Percentiles rank a stretch among this genome's conserved stretches.
Conservation (phyloP, 2,329 filamentous ascomycete genomes). For the Cryphonectria parasitica region DNA sequence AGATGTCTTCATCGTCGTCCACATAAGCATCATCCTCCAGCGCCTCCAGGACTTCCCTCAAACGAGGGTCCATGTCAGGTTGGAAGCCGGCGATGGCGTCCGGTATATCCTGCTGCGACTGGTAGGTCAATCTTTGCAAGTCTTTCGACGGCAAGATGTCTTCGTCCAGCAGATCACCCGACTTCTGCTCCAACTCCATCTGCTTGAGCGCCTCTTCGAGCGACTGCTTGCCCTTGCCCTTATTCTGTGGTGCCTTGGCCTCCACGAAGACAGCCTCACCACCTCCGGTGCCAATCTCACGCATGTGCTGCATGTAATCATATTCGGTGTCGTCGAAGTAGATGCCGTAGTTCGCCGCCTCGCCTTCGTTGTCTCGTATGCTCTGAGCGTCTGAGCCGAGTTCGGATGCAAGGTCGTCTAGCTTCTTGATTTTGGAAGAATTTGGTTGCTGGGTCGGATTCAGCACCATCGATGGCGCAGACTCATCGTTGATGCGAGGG, state of each 20-base stretch:
- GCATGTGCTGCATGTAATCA: conserved; percentile 99
- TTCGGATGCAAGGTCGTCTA: conserved; percentile 76
- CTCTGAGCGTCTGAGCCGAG: conserved; percentile 68
- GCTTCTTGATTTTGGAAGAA: conserved; percentile 61
- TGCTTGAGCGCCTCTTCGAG: conserved; percentile 81
- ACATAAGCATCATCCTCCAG: conserved; percentile 96
- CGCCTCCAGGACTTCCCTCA: conserved; percentile 90
- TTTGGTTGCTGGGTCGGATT: conserved; percentile 64
- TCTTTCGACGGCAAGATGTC: conserved; percentile 81
- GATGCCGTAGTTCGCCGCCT: conserved; percentile 91
- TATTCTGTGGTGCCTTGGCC: conserved; percentile 61
- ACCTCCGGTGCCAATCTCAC: conserved; percentile 76
- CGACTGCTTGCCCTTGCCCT: conserved; percentile 73
- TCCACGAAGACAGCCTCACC: conserved; percentile 86
- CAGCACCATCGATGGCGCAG: conserved; percentile 88
- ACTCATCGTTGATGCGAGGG: conserved; percentile 90
- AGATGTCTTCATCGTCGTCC: conserved; percentile 83
- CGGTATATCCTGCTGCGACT: conserved; percentile 90
- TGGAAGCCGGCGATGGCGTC: conserved; percentile 93
- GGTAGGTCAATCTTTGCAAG: conserved; percentile 73
- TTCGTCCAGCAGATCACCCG: conserved; percentile 67
- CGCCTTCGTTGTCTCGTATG: conserved; percentile 88
- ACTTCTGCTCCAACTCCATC: conserved; percentile 58
- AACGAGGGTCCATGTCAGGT: conserved; percentile 93
- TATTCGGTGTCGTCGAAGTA: conserved; percentile 96